Percentiles rank a stretch among this genome's conserved stretches.
These are phyloP conservation scores for Podaxis rugospora DNA, from an alignment of 768 basidiomycete genomes.

Conservation along the genomic window DNA sequence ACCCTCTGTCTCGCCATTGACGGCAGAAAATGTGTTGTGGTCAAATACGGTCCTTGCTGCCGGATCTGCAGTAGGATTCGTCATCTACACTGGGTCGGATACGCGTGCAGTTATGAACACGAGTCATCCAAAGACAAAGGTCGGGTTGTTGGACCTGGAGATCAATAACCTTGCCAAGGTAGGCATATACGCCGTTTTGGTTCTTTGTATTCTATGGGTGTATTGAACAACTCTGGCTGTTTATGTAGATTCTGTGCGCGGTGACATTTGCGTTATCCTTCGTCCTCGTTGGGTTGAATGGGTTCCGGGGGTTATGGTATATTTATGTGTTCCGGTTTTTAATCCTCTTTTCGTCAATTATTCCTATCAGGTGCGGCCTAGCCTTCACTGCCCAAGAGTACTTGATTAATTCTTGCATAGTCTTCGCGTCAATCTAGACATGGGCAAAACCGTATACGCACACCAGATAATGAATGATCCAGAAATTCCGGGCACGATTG, in stretches of 20 bases:
- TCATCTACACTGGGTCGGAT: slow-evolving; percentile 92
- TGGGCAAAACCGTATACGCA: slow-evolving; percentile 99
- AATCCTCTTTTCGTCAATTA: slow-evolving; percentile 97
- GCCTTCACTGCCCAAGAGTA: background rate
- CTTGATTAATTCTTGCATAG: slow-evolving; percentile 33
- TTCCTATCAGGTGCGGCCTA: slow-evolving; percentile 85
- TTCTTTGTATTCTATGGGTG: background rate
- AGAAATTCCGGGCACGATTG: slow-evolving; percentile 94
- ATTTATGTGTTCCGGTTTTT: slow-evolving; percentile 96
- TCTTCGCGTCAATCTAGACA: slow-evolving; percentile 97
- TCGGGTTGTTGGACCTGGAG: slow-evolving; percentile 87
- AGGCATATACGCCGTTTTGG: slow-evolving; percentile 29
- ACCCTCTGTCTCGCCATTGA: slow-evolving; percentile 75
- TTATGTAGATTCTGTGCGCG: slow-evolving; percentile 77
- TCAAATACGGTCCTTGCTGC: slow-evolving; percentile 96
- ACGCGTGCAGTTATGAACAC: slow-evolving; percentile 99
- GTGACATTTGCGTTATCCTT: slow-evolving; percentile 92
- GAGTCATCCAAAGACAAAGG: slow-evolving; percentile 92
- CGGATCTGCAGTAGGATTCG: slow-evolving; percentile 87
- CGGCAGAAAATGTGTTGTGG: slow-evolving; percentile 95
- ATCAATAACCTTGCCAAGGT: slow-evolving; percentile 97
- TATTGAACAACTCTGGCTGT: background rate
- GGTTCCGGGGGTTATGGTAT: slow-evolving; percentile 94
- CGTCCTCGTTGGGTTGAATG: slow-evolving; percentile 90
- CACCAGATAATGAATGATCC: slow-evolving; percentile 90